A percentile compares a stretch with the other conserved stretches of the same genome.
These are phyloP conservation scores for Tephrocybe sp. DNA, from an alignment of 768 basidiomycete species.

Conservation along the genomic window DNA sequence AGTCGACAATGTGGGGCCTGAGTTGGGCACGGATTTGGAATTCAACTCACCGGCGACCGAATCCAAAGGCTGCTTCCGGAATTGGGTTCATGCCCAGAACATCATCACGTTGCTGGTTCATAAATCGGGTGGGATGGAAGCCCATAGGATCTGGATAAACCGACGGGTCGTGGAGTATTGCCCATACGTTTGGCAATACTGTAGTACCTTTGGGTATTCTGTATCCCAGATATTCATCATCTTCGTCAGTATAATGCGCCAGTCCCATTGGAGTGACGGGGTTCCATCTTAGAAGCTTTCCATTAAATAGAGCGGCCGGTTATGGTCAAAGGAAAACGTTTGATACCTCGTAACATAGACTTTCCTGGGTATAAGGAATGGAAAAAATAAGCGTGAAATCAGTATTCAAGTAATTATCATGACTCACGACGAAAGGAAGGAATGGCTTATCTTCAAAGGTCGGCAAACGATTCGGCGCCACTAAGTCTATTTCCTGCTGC, in stretches of 20 bases:
- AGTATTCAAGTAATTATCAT: not conserved
- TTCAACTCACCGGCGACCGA: constrained; percentile 33
- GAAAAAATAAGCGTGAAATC: not conserved
- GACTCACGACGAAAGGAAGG: constrained; percentile 37
- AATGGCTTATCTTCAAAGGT: constrained; percentile 32
- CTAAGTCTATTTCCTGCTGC: constrained; percentile 37
- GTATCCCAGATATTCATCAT: constrained; percentile 39
- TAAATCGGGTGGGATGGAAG: constrained; percentile 38
- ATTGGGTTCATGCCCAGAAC: constrained; percentile 30
- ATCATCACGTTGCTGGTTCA: constrained; percentile 26
- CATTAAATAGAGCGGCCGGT: not conserved
- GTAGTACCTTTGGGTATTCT: constrained; percentile 40
- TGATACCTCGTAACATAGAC: constrained; percentile 30
- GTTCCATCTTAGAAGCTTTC: constrained; percentile 39
- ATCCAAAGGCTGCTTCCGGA: constrained; percentile 39
- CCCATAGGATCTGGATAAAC: constrained; percentile 37
- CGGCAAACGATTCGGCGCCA: constrained; percentile 34
- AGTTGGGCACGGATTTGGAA: not conserved
- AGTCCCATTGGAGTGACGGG: constrained; percentile 36
- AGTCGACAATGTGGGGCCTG: not conserved
- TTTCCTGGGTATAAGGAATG: constrained; percentile 18
- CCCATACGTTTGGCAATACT: constrained; percentile 32
- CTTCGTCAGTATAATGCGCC: constrained; percentile 27
- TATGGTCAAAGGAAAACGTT: too few species aligned
- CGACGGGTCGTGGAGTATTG: constrained; percentile 36